Percentiles rank a stretch among this genome's conserved stretches.
Evolutionary conservation across 1,284 basidiomycete species (phyloP).

Genomic region (Cystobasidium pallidum): DNA sequence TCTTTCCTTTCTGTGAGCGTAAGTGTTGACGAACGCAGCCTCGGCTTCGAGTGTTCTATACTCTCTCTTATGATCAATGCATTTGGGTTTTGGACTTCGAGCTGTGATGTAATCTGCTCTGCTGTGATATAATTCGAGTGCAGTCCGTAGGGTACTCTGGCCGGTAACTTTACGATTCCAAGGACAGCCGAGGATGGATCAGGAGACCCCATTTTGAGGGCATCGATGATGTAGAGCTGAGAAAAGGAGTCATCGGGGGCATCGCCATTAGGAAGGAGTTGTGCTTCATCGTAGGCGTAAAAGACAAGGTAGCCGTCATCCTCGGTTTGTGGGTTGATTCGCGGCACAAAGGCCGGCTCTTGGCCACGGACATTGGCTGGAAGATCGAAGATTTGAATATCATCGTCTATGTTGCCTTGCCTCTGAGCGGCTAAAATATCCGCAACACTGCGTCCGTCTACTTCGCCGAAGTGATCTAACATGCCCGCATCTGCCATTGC

Average conservation of each 20-base stretch:
- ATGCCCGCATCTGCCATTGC: conserved; percentile 49
- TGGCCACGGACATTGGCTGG: conserved; percentile 59
- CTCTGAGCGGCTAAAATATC: conserved; percentile 56
- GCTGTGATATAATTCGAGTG: conserved; percentile 33
- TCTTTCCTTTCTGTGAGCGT: conserved; percentile 8
- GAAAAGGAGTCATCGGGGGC: conserved; percentile 55
- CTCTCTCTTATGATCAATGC: conserved; percentile 20
- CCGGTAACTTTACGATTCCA: conserved; percentile 59
- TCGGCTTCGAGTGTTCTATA: conserved; percentile 4
- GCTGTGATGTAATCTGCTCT: conserved; percentile 42
- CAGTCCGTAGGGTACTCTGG: conserved; percentile 53
- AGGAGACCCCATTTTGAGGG: conserved; percentile 54
- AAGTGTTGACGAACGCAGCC: conserved; percentile 12
- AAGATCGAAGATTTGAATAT: conserved; percentile 58
- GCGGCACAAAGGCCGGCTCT: conserved; percentile 59
- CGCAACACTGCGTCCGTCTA: conserved; percentile 57
- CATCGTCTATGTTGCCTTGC: conserved; percentile 29
- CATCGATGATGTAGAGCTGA: conserved; percentile 61
- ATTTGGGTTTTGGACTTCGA: neutral
- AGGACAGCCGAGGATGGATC: conserved; percentile 53
- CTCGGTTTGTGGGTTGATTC: conserved; percentile 52
- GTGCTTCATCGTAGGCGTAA: conserved; percentile 61
- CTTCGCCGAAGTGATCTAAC: conserved; percentile 51
- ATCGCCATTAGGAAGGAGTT: conserved; percentile 56
- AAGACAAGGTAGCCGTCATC: conserved; percentile 61